Percentiles rank a stretch among this genome's conserved stretches.
These are phyloP conservation scores for Xylaria castorea DNA, from an alignment of 495 filamentous ascomycete species.

Conservation along the genomic window DNA sequence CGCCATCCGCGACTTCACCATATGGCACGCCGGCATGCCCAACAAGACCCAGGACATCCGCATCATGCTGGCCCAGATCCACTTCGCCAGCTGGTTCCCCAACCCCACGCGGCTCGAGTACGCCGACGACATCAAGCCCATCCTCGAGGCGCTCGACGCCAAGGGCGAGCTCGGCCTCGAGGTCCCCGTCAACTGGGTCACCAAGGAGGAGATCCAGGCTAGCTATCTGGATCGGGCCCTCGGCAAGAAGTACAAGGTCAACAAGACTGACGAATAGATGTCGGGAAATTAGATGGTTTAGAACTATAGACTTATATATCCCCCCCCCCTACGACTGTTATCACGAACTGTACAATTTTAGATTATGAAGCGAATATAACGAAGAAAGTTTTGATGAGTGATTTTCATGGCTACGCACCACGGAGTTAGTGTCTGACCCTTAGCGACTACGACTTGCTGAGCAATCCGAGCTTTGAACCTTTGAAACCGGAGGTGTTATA, in stretches of 20 bases:
- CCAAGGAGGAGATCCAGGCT: slow-evolving; percentile 40
- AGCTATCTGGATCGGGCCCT: slow-evolving; percentile 54
- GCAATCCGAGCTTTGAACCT: neutral
- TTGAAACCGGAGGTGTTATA: neutral
- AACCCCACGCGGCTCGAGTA: slow-evolving; percentile 62
- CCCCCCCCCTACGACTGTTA: neutral
- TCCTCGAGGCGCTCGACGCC: slow-evolving; percentile 43
- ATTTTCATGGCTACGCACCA: neutral
- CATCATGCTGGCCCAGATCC: slow-evolving; percentile 66
- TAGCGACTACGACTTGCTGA: neutral
- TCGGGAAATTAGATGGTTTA: neutral
- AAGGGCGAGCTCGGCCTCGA: slow-evolving; percentile 45
- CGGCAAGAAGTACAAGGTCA: slow-evolving; percentile 60
- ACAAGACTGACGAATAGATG: slow-evolving; percentile 36
- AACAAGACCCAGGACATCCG: slow-evolving; percentile 56
- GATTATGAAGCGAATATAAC: slow-evolving; percentile 18
- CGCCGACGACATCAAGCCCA: slow-evolving; percentile 49
- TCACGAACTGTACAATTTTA: slow-evolving; percentile 5
- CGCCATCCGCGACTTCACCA: slow-evolving; percentile 61
- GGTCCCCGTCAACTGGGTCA: slow-evolving; percentile 53
- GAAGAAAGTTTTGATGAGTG: neutral
- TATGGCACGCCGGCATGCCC: slow-evolving; percentile 69
- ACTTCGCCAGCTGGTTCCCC: slow-evolving; percentile 56
- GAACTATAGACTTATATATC: slow-evolving; percentile 5
- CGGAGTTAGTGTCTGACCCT: neutral